Percentiles rank a stretch among this genome's conserved stretches.
Evolutionary conservation across 305 asterid genomes (phyloP).

Genomic region (Plantago coronopus): DNA sequence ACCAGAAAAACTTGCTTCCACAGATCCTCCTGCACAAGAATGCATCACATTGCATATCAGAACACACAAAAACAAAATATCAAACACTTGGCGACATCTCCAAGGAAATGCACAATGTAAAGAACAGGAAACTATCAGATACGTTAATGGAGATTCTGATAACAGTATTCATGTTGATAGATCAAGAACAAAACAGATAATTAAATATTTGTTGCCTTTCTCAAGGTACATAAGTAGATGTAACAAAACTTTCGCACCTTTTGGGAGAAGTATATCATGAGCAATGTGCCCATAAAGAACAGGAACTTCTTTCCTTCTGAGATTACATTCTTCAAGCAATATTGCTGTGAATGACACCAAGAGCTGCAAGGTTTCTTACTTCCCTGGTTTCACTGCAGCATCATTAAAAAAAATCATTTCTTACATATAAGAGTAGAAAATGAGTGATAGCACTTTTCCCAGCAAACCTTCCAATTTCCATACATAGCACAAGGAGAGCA

Average conservation of each 20-base stretch:
- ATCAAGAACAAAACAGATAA: conserved; percentile 16
- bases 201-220: not conserved
- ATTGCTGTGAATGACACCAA: conserved; percentile 61
- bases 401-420: too few relatives aligned
- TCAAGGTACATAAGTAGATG: conserved; percentile 2
- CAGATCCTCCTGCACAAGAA: conserved; percentile 52
- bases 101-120: too few relatives aligned
- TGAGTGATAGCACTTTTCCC: too few relatives aligned
- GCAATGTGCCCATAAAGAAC: conserved; percentile 79
- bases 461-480: too few relatives aligned
- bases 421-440: too few relatives aligned
- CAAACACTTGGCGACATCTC: not conserved
- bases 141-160: conserved; percentile 22
- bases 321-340: conserved; percentile 91
- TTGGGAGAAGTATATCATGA: conserved; percentile 81
- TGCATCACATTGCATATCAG: not conserved
- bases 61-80: not conserved
- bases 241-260: conserved; percentile 42
- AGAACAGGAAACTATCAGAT: conserved; percentile 11
- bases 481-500: too few relatives aligned
- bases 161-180: conserved; percentile 14
- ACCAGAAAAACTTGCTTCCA: conserved; percentile 57
- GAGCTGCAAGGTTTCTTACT: conserved; percentile 67
- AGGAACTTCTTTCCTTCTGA: conserved; percentile 67
- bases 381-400: conserved; percentile 83